A percentile compares a stretch with the other conserved stretches of the same genome.
phyloP scores from a whole-genome alignment of 75 land plant species.

The Cupressus sempervirens region DNA sequence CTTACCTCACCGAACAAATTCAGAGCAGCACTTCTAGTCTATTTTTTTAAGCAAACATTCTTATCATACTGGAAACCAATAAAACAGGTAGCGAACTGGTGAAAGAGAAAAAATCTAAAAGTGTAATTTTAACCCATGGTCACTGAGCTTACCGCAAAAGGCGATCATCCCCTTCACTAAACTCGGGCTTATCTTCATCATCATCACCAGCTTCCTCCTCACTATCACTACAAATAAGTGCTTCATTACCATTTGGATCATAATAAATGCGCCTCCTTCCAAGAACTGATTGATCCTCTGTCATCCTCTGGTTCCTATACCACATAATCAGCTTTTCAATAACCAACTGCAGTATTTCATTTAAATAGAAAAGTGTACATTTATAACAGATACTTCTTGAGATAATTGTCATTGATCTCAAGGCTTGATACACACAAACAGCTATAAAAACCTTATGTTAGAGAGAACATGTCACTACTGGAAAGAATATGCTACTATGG shows the following conservation, averaged over 20 bases:
- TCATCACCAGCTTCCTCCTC: constrained; percentile 92
- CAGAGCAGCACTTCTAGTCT: not conserved
- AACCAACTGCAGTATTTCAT: not conserved
- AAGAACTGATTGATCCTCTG: constrained; percentile 96
- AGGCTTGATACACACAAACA: no score
- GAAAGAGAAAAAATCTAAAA: not conserved
- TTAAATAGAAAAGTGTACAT: not conserved
- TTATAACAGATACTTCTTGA: not conserved
- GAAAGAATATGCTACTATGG: no score
- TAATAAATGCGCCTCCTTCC: constrained; percentile 96
- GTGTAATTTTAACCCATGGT: not conserved
- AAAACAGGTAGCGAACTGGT: not conserved
- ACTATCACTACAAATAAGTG: constrained; percentile 95
- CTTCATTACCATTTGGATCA: constrained; percentile 93
- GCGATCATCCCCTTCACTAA: constrained; percentile 75
- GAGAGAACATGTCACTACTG: no score
- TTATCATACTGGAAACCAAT: not conserved
- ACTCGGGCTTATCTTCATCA: constrained; percentile 90
- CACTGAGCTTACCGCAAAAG: constrained; percentile 58
- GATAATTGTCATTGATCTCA: no score
- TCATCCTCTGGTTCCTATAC: constrained; percentile 89
- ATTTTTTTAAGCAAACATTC: not conserved
- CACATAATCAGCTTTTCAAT: not conserved
- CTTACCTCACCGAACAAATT: not conserved
- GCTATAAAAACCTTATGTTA: no score